Evolutionary conservation across 129 eudicot species (phyloP).

Genomic region (Gnaphalium uliginosum): DNA sequence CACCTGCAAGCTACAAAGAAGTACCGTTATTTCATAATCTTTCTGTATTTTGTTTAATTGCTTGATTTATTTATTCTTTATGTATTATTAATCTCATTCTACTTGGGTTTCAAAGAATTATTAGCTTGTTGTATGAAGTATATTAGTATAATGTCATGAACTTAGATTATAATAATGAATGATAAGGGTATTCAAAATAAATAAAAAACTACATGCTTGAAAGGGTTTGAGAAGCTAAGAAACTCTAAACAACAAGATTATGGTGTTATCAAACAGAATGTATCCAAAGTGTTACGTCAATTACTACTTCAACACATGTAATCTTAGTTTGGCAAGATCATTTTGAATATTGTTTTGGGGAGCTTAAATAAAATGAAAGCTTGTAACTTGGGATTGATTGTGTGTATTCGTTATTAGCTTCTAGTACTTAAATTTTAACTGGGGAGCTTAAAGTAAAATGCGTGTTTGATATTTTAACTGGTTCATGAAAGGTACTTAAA

Average conservation of each 20-base stretch:
- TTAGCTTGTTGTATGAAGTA: no score
- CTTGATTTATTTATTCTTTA: no score
- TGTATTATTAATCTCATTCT: no score
- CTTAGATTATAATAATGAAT: neutral
- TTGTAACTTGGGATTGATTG: neutral
- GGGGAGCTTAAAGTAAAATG: no score
- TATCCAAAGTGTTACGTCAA: neutral
- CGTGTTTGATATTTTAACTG: neutral
- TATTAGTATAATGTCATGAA: neutral
- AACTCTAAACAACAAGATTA: neutral
- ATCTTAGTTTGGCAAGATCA: neutral
- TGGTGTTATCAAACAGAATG: neutral
- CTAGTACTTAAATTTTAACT: neutral
- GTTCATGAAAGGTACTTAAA: neutral
- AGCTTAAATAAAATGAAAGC: neutral
- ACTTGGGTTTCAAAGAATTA: no score
- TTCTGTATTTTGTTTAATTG: neutral
- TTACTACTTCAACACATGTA: neutral
- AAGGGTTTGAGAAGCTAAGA: neutral
- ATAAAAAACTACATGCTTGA: neutral
- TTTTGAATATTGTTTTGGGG: neutral
- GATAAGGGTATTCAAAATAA: neutral
- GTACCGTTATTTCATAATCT: slow-evolving; percentile 19
- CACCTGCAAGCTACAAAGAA: slow-evolving; percentile 65
- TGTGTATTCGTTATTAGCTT: neutral